Percentiles rank a stretch among this genome's conserved stretches.
Conservation (phyloP, 73 alveolate species). For the Tetrahymena borealis region DNA sequence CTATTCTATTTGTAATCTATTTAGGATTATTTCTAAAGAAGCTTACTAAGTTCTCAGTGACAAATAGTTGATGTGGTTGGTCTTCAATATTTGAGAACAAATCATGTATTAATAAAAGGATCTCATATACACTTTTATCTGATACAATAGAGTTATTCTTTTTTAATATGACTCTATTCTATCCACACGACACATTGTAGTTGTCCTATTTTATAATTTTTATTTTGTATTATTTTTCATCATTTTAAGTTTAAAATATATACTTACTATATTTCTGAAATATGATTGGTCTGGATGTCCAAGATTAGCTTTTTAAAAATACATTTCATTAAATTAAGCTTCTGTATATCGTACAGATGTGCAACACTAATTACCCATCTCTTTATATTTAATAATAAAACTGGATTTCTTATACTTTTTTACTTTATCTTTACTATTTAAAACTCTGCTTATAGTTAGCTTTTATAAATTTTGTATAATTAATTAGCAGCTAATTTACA, state of each 20-base stretch:
- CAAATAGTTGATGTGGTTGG: not conserved
- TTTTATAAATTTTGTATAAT: too few species aligned
- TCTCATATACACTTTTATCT: not conserved
- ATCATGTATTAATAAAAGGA: not conserved
- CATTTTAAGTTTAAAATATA: too few species aligned
- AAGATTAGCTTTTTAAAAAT: not conserved
- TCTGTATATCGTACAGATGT: not conserved
- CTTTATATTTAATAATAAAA: not conserved
- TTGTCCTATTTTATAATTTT: not conserved
- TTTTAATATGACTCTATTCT: not conserved
- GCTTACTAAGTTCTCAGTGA: not conserved
- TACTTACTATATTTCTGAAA: not conserved
- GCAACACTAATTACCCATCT: not conserved
- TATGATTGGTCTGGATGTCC: not conserved
- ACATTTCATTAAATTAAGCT: not conserved
- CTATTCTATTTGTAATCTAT: not conserved
- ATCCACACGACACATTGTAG: not conserved
- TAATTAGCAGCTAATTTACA: too few species aligned
- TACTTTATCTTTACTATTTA: too few species aligned
- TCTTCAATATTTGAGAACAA: not conserved
- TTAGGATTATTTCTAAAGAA: not conserved
- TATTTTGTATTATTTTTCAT: too few species aligned
- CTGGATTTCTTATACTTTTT: not conserved
- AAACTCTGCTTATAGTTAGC: too few species aligned
- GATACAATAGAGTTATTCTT: not conserved